Base-by-base conservation (phyloP, 306 rosid species). In the Sesbania bispinosa region DNA sequence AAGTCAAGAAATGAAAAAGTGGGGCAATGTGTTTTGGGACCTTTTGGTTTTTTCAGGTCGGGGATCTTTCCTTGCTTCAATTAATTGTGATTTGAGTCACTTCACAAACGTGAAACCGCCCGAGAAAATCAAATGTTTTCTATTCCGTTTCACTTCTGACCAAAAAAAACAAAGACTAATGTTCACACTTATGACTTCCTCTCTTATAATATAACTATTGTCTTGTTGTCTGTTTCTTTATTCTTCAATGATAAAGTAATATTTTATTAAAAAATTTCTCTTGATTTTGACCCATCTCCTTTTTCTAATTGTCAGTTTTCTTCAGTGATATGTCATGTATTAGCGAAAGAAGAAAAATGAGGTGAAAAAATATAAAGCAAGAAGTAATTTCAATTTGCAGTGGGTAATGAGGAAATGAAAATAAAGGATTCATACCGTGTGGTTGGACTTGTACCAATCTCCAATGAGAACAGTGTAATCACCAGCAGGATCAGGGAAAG, bases 381-480 rank as follows among this genome's bases (percentile, higher is more conserved):
- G 4, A n/a, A n/a, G 7, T 32, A 38, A 38, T 38, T 10, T 38
- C 4, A 38, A 10, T 9, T 38, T 38, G 9, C 43, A 38, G 4
- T 9, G 14, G 2, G 14, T 7, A 58, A 58, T 6, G 38, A 7
- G 13, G 14, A 33, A 14, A 39, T 19, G 1, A 2, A 53, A 32
- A 38, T 5, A 6, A 24, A n/a, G n/a, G n/a, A n/a, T 3, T 24
- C 2, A 18, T 84, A 94, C 99, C 84, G 99, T 89, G 85, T 94
- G 95, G 79, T 94, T 94, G 52, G 88, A 47, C 54, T 78, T 83
- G 92, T 86, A 89, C 99, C 99, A 94, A 71, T 94, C 99, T 7
- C 99, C 99, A 67, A 91, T 89, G 30, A 94, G 96, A 15, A 94
- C 72, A 2, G 99, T 94, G 83, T 84, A 87, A 71, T 94, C 99